Base-by-base conservation (phyloP, 768 basidiomycete species). In the Mycena venus region DNA sequence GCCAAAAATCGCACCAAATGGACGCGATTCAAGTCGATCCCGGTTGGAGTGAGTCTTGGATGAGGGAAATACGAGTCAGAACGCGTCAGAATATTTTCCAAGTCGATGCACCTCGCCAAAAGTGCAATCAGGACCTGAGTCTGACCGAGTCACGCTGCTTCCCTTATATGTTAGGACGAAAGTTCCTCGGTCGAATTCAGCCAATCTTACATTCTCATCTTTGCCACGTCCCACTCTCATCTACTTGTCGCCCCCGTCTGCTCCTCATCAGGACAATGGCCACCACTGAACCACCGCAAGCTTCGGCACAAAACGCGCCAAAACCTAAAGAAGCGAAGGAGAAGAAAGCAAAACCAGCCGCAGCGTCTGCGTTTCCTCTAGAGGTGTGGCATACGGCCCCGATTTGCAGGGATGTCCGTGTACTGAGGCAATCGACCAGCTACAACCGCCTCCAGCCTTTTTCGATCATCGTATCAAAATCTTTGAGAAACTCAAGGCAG, bases 381-480 rank as follows among this genome's bases (percentile, higher is more conserved):
- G 93, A 95, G 86, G 94, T 94, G 73, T 66, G 85, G 74, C 56
- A 62, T 67, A 62, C 44, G 36, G 64, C 42, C 49, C 49, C 64
- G 49, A 29, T 55, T n/a, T 2, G n/a, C 23, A 64, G 63, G 47
- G 68, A 23, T 56, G n/a, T 61, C 31, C 15, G 34, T 60, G 47
- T 72, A 32, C 70, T 76, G 77, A 74, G 75, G 34, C 47, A 70
- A 63, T 70, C 79, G 51, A 69, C 31, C 76, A 97, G 96, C 85
- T 97, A 67, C 88, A 92, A 85, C 97, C 97, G 21, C 89, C 87
- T 7, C 96, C 98, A 17, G 92, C 88, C 68, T 99, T 93, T 88
- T 93, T 99, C 84, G 94, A 94, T 77, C 93, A 94, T 82, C 93
- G 98, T 59, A 90, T 99, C 84, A 92, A 92, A 80, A 91, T 99